Conservation (phyloP, 2,329 filamentous ascomycete genomes). For the Polytolypa hystricis region DNA sequence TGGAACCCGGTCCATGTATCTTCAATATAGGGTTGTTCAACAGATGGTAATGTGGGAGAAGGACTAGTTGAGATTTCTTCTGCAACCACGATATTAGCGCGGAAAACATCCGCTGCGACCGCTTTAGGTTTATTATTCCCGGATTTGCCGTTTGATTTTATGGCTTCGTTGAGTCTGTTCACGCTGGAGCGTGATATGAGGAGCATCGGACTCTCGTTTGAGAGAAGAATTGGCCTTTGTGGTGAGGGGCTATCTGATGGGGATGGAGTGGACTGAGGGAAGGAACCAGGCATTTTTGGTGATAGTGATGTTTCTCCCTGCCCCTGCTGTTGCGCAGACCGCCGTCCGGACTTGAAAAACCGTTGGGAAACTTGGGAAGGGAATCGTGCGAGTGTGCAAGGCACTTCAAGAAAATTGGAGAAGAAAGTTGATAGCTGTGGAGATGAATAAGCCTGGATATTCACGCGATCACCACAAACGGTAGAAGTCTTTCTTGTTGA, state of each 20-base stretch:
- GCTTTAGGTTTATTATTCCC: slow-evolving; percentile 38
- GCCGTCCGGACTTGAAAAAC: slow-evolving; percentile 60
- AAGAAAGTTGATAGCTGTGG: slow-evolving; percentile 63
- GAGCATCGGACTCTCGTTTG: slow-evolving; percentile 90
- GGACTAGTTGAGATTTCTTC: slow-evolving; percentile 24
- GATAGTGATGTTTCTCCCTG: slow-evolving; percentile 12
- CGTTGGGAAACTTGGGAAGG: slow-evolving; percentile 57
- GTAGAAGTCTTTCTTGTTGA: slow-evolving; percentile 42
- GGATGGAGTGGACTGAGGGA: slow-evolving; percentile 31
- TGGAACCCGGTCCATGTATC: slow-evolving; percentile 62
- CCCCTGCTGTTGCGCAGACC: too few relatives aligned
- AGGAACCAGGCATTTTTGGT: slow-evolving; percentile 41
- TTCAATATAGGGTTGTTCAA: slow-evolving; percentile 59
- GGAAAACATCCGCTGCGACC: slow-evolving; percentile 64
- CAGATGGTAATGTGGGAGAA: slow-evolving; percentile 28
- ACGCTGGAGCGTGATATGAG: slow-evolving; percentile 72
- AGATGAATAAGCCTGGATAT: slow-evolving; percentile 59
- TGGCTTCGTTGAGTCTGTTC: slow-evolving; percentile 62
- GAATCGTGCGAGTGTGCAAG: slow-evolving; percentile 76
- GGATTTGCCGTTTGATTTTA: slow-evolving; percentile 46
- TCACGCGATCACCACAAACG: slow-evolving; percentile 74
- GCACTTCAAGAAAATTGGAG: slow-evolving; percentile 59
- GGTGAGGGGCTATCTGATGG: slow-evolving; percentile 44
- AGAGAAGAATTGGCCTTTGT: slow-evolving; percentile 54
- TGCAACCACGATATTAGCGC: slow-evolving; percentile 74